A percentile compares a stretch with the other conserved stretches of the same genome.
Evolutionary conservation across 2,329 filamentous ascomycete species (phyloP).

Genomic region (Trichoderma hamatum): DNA sequence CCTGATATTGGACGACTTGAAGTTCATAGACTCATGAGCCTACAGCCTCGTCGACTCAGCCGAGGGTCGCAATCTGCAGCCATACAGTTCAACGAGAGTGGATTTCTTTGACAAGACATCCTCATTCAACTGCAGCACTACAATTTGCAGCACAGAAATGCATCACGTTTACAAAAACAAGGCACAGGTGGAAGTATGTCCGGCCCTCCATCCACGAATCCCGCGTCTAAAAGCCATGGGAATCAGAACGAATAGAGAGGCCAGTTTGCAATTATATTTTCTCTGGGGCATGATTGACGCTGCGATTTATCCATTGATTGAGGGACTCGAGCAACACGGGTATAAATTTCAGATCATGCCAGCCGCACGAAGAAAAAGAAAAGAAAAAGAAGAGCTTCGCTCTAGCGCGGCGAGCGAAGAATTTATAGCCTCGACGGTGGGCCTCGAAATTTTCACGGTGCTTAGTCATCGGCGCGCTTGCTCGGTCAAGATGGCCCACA

Average conservation of each 20-base stretch:
- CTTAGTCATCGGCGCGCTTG: conserved; percentile 32
- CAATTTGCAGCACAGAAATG: not conserved
- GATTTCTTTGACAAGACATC: not conserved
- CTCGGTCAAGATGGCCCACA: not conserved
- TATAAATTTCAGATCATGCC: conserved; percentile 68
- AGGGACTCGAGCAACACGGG: conserved; percentile 79
- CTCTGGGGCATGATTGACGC: conserved; percentile 83
- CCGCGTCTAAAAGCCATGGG: conserved; percentile 34
- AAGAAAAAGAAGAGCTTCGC: conserved; percentile 42
- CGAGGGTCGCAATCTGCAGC: not conserved
- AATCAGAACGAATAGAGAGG: conserved; percentile 51
- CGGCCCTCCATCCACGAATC: conserved; percentile 45
- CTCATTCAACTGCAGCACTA: not conserved
- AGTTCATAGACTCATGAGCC: no score
- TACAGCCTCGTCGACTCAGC: no score
- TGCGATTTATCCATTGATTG: conserved; percentile 57
- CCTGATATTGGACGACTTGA: no score
- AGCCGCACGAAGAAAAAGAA: conserved; percentile 76
- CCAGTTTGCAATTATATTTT: conserved; percentile 75
- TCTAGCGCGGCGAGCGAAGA: conserved; percentile 29
- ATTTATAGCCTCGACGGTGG: conserved; percentile 37
- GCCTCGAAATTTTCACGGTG: conserved; percentile 5
- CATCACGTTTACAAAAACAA: not conserved
- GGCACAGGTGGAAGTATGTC: conserved; percentile 42
- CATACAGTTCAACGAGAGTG: not conserved